Base-by-base conservation (phyloP, 2,329 filamentous ascomycete genomes). In the Elsinoe fawcettii region DNA sequence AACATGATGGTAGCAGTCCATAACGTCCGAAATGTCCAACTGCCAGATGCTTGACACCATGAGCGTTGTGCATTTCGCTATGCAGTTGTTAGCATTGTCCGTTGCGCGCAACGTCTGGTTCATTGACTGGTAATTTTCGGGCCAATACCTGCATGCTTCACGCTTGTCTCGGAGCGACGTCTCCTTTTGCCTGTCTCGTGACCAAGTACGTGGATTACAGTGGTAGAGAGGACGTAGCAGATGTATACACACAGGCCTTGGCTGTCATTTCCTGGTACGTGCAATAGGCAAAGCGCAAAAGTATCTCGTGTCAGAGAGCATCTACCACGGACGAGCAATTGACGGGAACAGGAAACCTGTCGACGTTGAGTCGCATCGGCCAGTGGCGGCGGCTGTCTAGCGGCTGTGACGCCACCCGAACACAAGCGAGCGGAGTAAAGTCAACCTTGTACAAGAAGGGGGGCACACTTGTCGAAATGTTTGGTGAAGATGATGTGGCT, bases 401-500 rank as follows among this genome's bases (percentile, higher is more conserved):
- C 49, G 49, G 7, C 22, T 53, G 14, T 53, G 49, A 53, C 32
- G 49, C 49, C 32, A 34, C 34, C 49, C 30, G 49, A 53, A 23
- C 18, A 53, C 49, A 53, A 53, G 49, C 49, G 49, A 53, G 34
- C 16, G 22, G 32, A 14, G 22, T 20, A 11, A 22, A 37, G 34
- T 8, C 32, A 14, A 22, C 11, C 5, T 25, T 36, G 49, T 12
- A 25, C 11, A 27, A 25, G 46, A n/a, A n/a, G n/a, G n/a, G n/a
- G n/a, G n/a, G n/a, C n/a, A n/a, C n/a, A n/a, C n/a, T n/a, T 12
- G n/a, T 25, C 30, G 44, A 32, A 20, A 49, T 32, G 2, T 30
- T 2, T 22, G 41, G 22, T 11, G n/a, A 51, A 20, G 46, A 32
- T 6, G 3, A 11, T 14, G 22, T 49, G 44, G 44, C 23, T 49